Conservation (phyloP, 78 protist genomes). For the Paratrimastix pyriformis region DNA sequence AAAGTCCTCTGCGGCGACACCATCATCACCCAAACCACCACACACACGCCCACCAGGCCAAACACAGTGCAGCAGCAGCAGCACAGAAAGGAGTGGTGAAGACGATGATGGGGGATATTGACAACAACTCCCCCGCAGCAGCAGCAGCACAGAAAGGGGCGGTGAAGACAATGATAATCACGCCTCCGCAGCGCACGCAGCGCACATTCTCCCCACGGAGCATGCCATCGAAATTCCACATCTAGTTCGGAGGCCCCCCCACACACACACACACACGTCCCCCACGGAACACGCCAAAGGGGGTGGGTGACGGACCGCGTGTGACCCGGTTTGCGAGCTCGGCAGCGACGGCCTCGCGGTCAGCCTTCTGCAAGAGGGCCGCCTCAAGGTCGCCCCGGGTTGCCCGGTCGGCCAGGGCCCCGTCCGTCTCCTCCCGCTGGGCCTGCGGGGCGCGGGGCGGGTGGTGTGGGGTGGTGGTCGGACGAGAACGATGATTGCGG, state of each 20-base stretch:
- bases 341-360: neutral
- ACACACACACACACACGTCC: neutral
- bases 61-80: too few species aligned
- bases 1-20: slow-evolving; percentile 3
- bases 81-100: too few species aligned
- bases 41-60: too few species aligned
- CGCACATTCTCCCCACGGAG: neutral
- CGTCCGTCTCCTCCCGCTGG: neutral
- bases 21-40: too few species aligned
- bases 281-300: neutral
- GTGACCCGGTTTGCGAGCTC: neutral
- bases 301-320: neutral
- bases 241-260: too few species aligned
- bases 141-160: too few species aligned
- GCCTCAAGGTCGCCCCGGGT: neutral
- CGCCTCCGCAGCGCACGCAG: neutral
- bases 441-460: too few species aligned
- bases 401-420: neutral
- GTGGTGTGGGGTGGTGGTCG: too few species aligned
- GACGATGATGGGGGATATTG: too few species aligned
- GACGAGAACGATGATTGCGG: too few species aligned
- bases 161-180: too few species aligned
- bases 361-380: neutral
- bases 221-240: neutral
- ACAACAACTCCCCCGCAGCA: too few species aligned